Base-by-base conservation (phyloP, 805 yeast genomes). In the Metschnikowia henanensis region DNA sequence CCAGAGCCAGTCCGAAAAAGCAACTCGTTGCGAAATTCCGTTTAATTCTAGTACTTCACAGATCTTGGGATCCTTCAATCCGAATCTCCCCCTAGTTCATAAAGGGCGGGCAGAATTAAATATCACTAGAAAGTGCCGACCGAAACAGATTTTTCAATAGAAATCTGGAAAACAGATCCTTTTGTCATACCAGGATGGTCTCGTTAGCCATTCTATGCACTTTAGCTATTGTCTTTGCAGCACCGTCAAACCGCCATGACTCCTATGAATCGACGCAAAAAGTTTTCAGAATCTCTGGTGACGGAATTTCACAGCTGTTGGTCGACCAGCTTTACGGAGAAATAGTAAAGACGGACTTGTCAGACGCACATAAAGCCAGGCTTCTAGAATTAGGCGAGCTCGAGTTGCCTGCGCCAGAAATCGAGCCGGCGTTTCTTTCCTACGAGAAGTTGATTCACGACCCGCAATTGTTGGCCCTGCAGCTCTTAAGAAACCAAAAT, bases 301-400 rank as follows among this genome's bases (percentile, higher is more conserved):
- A 37, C n/a, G 22, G 21, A 4, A 8, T 6, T 22, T 21, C n/a
- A 13, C 39, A 42, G 12, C 49, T 53, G 23, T 41, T 48, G 28
- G 40, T 50, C 9, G 56, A 52, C 41, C 49, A 50, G 31, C 43
- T 52, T 13, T 52, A 52, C 18, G 55, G 56, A 1, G 51, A 48
- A 16, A 33, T 50, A 2, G 51, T 52, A 6, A 39, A 33, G 16
- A 30, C 48, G 12, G 18, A 39, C 13, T 47, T 42, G 5, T 39
- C 54, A 4, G 20, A 10, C 3, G 18, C 29, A 6, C 26, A 45
- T 38, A 48, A 43, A 33, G 31, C 32, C 18, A 15, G n/a, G 18
- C 30, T 37, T 20, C n/a, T 49, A 15, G 26, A 22, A 10, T 21
- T n/a, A 10, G 48, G 47, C 12, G 35, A 30, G 9, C 15, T 37